Percentiles rank a stretch among this genome's conserved stretches.
phyloP scores from a whole-genome alignment of 2,329 filamentous ascomycete species.

The Sporothrix dimorphospora region DNA sequence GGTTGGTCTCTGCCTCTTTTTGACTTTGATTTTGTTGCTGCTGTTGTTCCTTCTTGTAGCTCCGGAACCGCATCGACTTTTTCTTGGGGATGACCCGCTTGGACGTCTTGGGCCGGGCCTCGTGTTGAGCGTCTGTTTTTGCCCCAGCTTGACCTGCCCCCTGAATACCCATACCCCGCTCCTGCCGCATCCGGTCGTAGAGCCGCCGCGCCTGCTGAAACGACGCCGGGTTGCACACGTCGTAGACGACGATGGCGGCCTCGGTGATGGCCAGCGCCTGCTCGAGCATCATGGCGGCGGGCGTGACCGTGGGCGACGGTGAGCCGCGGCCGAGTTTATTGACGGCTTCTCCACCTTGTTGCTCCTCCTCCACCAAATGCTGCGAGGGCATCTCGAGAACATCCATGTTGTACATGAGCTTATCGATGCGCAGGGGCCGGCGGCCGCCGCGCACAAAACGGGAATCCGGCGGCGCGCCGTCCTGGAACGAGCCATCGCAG shows the following conservation, averaged over 20 bases:
- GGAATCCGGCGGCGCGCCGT: slow-evolving; percentile 35
- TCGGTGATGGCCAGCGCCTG: slow-evolving; percentile 48
- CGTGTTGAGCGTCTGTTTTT: background rate
- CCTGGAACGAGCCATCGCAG: slow-evolving; percentile 39
- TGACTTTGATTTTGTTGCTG: background rate
- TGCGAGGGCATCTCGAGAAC: slow-evolving; percentile 44
- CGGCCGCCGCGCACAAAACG: slow-evolving; percentile 42
- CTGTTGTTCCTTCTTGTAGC: slow-evolving; percentile 10
- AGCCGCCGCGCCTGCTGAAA: slow-evolving; percentile 38
- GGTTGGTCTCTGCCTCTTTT: background rate
- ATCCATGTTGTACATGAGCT: slow-evolving; percentile 42
- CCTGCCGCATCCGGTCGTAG: slow-evolving; percentile 36
- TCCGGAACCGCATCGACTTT: slow-evolving; percentile 12
- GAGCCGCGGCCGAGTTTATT: slow-evolving; percentile 1
- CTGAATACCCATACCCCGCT: background rate
- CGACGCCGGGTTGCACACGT: slow-evolving; percentile 38
- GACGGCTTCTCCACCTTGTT: background rate
- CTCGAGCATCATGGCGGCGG: slow-evolving; percentile 38
- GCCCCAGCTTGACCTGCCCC: background rate
- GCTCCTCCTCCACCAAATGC: slow-evolving; percentile 39
- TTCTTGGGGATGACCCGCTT: background rate
- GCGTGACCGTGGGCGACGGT: background rate
- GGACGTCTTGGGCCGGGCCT: background rate
- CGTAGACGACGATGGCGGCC: slow-evolving; percentile 45
- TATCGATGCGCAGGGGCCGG: slow-evolving; percentile 42